phyloP scores from a whole-genome alignment of 1,284 basidiomycete genomes.

The Phellopilus nigrolimitatus region DNA sequence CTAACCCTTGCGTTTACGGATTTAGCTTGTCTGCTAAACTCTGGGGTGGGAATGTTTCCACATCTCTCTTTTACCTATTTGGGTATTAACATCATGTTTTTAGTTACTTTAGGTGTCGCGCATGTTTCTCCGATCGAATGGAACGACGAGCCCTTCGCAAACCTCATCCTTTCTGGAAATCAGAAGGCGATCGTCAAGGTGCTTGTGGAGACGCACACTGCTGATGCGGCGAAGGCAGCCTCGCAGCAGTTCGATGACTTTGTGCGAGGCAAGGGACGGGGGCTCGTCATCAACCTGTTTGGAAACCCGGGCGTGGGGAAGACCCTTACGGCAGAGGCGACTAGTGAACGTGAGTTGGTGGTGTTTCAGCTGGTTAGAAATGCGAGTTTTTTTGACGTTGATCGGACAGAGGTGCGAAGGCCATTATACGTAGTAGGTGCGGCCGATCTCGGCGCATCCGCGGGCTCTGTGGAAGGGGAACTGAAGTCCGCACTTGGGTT shows the following conservation, averaged over 20 bases:
- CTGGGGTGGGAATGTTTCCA: slow-evolving; percentile 42
- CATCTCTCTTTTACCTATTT: not conserved
- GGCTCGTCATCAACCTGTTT: slow-evolving; percentile 55
- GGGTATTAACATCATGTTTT: not conserved
- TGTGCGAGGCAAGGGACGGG: slow-evolving; percentile 57
- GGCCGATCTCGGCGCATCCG: slow-evolving; percentile 53
- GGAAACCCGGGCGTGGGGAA: slow-evolving; percentile 58
- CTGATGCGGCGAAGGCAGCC: slow-evolving; percentile 29
- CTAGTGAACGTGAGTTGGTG: slow-evolving; percentile 40
- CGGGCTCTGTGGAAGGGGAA: slow-evolving; percentile 37
- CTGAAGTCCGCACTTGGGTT: slow-evolving; percentile 40
- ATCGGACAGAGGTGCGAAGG: slow-evolving; percentile 38
- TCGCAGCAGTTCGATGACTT: slow-evolving; percentile 52
- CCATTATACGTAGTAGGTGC: slow-evolving; percentile 57
- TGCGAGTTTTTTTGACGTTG: not conserved
- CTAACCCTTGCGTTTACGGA: slow-evolving; percentile 51
- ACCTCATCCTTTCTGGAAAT: slow-evolving; percentile 49
- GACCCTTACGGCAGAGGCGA: slow-evolving; percentile 51
- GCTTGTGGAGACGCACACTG: slow-evolving; percentile 53
- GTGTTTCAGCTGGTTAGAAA: not conserved
- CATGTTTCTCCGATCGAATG: slow-evolving; percentile 46
- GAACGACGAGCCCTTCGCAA: slow-evolving; percentile 55
- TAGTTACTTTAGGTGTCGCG: slow-evolving; percentile 53
- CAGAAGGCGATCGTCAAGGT: slow-evolving; percentile 52
- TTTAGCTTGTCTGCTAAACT: slow-evolving; percentile 55